A percentile compares a stretch with the other conserved stretches of the same genome.
phyloP scores from a whole-genome alignment of 768 basidiomycete genomes.

The Stropharia rugosoannulata region DNA sequence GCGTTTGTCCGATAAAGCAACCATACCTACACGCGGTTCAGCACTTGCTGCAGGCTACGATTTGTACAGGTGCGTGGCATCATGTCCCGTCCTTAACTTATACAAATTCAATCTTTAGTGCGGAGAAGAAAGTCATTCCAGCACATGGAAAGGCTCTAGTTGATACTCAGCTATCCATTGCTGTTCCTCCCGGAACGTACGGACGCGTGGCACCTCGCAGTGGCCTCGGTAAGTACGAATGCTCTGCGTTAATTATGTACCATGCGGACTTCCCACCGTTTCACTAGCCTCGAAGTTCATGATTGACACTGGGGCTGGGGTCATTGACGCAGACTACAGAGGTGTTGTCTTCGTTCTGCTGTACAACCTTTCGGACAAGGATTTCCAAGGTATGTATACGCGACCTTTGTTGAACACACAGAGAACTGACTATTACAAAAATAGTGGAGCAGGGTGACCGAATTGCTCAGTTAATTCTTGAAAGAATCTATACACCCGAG shows the following conservation, averaged over 20 bases:
- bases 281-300: constrained; percentile 88
- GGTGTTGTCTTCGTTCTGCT: constrained; percentile 89
- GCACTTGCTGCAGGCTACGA: constrained; percentile 92
- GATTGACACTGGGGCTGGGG: constrained; percentile 98
- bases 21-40: constrained; percentile 84
- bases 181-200: constrained; percentile 91
- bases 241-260: background rate
- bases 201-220: constrained; percentile 95
- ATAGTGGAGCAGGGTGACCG: constrained; percentile 91
- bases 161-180: constrained; percentile 90
- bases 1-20: constrained; percentile 78
- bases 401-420: background rate
- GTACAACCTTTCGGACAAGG: constrained; percentile 88
- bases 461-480: constrained; percentile 93
- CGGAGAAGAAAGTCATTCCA: constrained; percentile 81
- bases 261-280: background rate
- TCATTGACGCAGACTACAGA: constrained; percentile 95
- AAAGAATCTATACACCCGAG: constrained; percentile 84
- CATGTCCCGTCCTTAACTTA: background rate
- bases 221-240: constrained; percentile 73
- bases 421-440: background rate
- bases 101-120: constrained; percentile 43
- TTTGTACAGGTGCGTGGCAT: constrained; percentile 72
- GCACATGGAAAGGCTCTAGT: constrained; percentile 90
- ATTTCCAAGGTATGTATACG: constrained; percentile 69